Evolutionary conservation across 1,284 basidiomycete species (phyloP).

Genomic region (Cutaneotrichosporon sp.): DNA sequence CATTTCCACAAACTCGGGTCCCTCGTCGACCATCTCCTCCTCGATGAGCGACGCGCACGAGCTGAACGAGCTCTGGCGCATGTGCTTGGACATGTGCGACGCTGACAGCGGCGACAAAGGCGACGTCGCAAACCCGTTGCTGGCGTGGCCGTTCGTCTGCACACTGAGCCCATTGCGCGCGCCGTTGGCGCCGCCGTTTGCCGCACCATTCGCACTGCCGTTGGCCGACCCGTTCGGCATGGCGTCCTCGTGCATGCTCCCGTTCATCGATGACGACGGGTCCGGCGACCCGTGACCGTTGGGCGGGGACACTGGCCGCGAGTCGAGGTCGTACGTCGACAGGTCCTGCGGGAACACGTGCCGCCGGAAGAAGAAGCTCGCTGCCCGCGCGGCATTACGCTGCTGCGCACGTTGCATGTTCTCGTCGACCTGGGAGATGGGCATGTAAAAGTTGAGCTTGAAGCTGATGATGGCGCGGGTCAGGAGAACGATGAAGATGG

Average conservation of each 20-base stretch:
- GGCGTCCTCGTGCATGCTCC: slow-evolving; percentile 1
- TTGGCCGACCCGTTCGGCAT: slow-evolving; percentile 1
- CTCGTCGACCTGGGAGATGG: slow-evolving; percentile 96
- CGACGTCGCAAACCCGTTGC: slow-evolving; percentile 3
- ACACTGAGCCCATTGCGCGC: not conserved
- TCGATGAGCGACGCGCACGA: slow-evolving; percentile 16
- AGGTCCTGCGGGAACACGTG: slow-evolving; percentile 63
- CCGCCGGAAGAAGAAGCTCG: slow-evolving; percentile 87
- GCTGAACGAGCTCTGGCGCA: slow-evolving; percentile 8
- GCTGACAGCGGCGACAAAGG: not conserved
- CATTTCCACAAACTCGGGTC: slow-evolving; percentile 83
- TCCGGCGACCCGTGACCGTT: slow-evolving; percentile 4
- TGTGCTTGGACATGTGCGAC: slow-evolving; percentile 2
- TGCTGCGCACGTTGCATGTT: slow-evolving; percentile 90
- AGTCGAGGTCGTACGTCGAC: slow-evolving; percentile 35
- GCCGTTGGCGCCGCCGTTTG: not conserved
- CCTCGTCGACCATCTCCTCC: slow-evolving; percentile 23
- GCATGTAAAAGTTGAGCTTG: slow-evolving; percentile 91
- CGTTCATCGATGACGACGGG: not conserved
- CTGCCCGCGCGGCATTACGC: slow-evolving; percentile 66
- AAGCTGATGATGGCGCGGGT: slow-evolving; percentile 88
- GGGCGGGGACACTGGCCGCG: slow-evolving; percentile 38
- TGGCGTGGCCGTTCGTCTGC: slow-evolving; percentile 15
- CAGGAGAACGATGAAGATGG: slow-evolving; percentile 87
- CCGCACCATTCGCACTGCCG: not conserved